Evolutionary conservation across 768 basidiomycete species (phyloP), one percentile per base, ranked within the genome.

Genomic region (Lactifluus rugatus): DNA sequence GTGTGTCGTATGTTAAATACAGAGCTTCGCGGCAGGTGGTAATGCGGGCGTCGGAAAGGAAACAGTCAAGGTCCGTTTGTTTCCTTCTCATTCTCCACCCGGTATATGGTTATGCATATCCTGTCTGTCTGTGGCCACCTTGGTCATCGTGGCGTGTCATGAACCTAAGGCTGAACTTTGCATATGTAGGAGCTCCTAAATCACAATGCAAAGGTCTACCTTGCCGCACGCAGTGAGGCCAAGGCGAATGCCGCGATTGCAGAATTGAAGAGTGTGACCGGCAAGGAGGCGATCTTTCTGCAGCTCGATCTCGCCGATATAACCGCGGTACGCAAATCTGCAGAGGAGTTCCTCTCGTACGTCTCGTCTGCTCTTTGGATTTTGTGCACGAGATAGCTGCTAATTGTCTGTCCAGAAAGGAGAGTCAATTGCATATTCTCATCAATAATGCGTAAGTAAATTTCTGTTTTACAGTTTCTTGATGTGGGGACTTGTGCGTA

Each of bases 151-250:
- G 28, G 28, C 28, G 41, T 19, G 19, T 42, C 32, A 11, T 19
- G 11, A 25, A 37, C 26, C 13, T n/a, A 11, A 1, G 2, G 44
- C 61, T 60, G 23, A 55, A 31, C 13, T 28, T 37, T 26, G 25
- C 17, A 25, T 17, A 23, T 36, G n/a, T 56, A 83, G 79, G 76
- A 70, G 2, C 75, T 85, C 8, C 71, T 87, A 16, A 39, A 62
- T 10, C 81, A 80, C 62, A 80, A 84, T 64, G 85, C 84, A 9
- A 85, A 78, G 54, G 84, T 88, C 0, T 87, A 89, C 65, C 54
- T 87, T 44, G 82, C 79, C 0, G 70, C 72, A 9, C 75, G 83
- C n/a, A 74, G 65, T 52, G 59, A 68, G 51, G 68, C 69, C 32
- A 84, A 78, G 60, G 72, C 75, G 0, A 70, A 75, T 3, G 65